These are phyloP conservation scores for Pseudogymnoascus destructans DNA, from an alignment of 2,329 filamentous ascomycete genomes.

Conservation along the genomic window DNA sequence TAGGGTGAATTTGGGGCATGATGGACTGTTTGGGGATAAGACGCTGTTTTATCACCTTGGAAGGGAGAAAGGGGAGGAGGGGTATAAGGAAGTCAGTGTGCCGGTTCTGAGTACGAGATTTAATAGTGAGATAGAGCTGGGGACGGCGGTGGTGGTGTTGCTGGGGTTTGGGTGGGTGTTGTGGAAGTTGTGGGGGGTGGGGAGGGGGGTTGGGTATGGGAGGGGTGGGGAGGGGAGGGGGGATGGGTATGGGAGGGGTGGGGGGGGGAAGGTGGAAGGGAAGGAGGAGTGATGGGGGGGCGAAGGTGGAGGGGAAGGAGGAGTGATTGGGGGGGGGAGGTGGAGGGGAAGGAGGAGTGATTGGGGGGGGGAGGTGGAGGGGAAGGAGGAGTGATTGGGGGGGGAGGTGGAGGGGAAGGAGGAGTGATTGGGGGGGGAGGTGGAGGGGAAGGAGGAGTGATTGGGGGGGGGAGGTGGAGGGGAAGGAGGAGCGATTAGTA, in stretches of 20 bases:
- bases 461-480: no score
- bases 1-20: conserved; percentile 70
- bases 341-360: no score
- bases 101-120: not conserved
- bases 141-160: conserved; percentile 33
- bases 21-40: conserved; percentile 59
- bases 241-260: not conserved
- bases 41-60: conserved; percentile 74
- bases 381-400: not conserved
- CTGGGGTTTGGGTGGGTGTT: conserved; percentile 59
- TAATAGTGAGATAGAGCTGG: not conserved
- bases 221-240: not conserved
- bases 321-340: no score
- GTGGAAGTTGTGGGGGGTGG: conserved; percentile 30
- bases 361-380: not conserved
- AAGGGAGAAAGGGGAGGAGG: conserved; percentile 30
- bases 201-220: conserved; percentile 19
- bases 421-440: no score
- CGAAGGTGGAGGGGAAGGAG: not conserved
- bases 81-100: conserved; percentile 8
- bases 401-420: conserved; percentile 18
- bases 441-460: no score
- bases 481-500: not conserved
- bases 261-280: not conserved
- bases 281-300: not conserved